Evolutionary conservation across 805 yeast genomes (phyloP), one percentile per base, ranked within the genome.

Genomic region (Starmerella khaoyaiensis): DNA sequence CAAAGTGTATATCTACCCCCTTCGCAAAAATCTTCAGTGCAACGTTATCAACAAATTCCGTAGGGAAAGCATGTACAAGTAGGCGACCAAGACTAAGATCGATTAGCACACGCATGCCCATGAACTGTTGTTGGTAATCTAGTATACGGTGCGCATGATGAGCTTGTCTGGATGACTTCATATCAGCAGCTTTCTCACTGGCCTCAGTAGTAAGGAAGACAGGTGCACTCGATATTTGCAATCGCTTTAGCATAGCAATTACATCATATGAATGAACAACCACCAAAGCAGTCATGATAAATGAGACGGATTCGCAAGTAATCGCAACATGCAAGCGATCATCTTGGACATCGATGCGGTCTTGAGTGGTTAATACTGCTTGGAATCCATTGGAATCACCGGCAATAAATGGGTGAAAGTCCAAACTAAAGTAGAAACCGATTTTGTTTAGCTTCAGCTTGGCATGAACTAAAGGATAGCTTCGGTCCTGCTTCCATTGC

Each of bases 261-360:
- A 90, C 76, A 56, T 86, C 95, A 45, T 77, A 65, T 21, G 82
- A 62, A 50, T 79, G 83, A 0, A 94, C 76, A 0, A 90, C 90
- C 0, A 93, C 77, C 51, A 90, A 65, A 0, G 94, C 83, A 0
- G 97, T 86, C 42, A 79, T 62, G 50, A 71, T 82, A 2, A 81
- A 51, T 40, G 71, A 72, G 12, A 76, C 63, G 0, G 71, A 61
- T 2, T 64, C 72, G 44, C 76, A 41, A 15, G 51, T 48, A 4
- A 43, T 42, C 11, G 48, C 44, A 12, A 50, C 37, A 14, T 45
- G 42, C 10, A 86, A 57, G 35, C 72, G 70, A 53, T 84, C 94
- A 19, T 73, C 56, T 9, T 70, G 32, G 63, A 57, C 17, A n/a
- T 23, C 15, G 3, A 7, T 19, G 4, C 26, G 11, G 25, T 40